Evolutionary conservation across 2,329 filamentous ascomycete species (phyloP).

Genomic region (Hirsutella thompsonii): DNA sequence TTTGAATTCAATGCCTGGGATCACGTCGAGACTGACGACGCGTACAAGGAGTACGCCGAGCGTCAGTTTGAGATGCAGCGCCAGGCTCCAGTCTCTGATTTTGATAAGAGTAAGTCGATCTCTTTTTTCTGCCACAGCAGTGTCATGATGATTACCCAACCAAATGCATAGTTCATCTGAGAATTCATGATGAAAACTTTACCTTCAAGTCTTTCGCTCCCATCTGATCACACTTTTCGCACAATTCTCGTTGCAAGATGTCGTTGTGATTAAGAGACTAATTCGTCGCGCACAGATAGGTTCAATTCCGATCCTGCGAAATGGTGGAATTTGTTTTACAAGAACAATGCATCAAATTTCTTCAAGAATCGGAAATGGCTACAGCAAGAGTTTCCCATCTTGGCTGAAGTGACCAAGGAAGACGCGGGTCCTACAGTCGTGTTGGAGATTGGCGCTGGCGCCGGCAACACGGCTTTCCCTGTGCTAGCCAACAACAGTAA

Average conservation of each 20-base stretch:
- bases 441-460: constrained; percentile 87
- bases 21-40: constrained; percentile 84
- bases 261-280: constrained; percentile 16
- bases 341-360: constrained; percentile 93
- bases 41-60: constrained; percentile 76
- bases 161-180: constrained; percentile 63
- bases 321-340: constrained; percentile 98
- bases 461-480: constrained; percentile 93
- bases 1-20: constrained; percentile 99
- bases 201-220: constrained; percentile 56
- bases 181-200: constrained; percentile 46
- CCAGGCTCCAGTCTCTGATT: constrained; percentile 76
- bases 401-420: constrained; percentile 61
- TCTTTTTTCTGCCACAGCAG: constrained; percentile 11
- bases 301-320: constrained; percentile 87
- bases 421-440: constrained; percentile 58
- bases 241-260: no score
- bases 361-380: constrained; percentile 99
- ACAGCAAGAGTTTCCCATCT: constrained; percentile 83
- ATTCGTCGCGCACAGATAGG: constrained; percentile 40
- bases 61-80: constrained; percentile 77
- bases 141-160: constrained; percentile 43
- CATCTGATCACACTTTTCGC: constrained; percentile 40
- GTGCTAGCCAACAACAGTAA: constrained; percentile 79
- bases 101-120: constrained; percentile 61